Conservation (phyloP, 306 rosid species). For the Gillenia trifoliata region DNA sequence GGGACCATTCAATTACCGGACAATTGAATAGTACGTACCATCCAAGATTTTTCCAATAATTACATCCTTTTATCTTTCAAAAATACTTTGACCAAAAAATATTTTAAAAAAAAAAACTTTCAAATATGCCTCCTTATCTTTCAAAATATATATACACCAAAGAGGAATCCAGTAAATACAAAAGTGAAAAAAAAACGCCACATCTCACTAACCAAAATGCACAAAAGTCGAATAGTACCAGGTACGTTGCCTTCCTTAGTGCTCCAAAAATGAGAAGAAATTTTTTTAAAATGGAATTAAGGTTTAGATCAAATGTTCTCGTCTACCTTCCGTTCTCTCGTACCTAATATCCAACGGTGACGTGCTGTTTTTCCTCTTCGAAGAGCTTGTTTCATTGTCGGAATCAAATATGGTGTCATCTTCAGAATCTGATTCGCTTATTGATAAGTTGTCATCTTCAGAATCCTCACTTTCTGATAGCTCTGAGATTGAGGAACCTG, state of each 20-base stretch:
- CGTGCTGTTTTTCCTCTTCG: constrained; percentile 4
- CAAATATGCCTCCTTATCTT: neutral
- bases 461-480: constrained; percentile 24
- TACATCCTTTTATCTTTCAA: neutral
- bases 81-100: neutral
- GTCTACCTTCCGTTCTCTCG: neutral
- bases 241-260: neutral
- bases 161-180: neutral
- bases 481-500: constrained; percentile 22
- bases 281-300: neutral
- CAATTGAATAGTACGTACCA: too few relatives aligned
- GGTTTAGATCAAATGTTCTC: neutral
- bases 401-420: constrained; percentile 20
- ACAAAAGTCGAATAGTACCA: neutral
- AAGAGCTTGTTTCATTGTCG: constrained; percentile 25
- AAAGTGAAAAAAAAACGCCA: neutral
- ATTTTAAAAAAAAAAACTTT: neutral
- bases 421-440: constrained; percentile 19
- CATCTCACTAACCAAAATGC: neutral
- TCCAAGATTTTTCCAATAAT: too few relatives aligned
- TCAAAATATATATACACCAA: neutral
- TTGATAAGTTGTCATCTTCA: constrained; percentile 28
- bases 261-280: neutral
- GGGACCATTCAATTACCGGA: too few relatives aligned
- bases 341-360: constrained; percentile 6